These are phyloP conservation scores for Intubia oerlemansii DNA, from an alignment of 2,329 filamentous ascomycete genomes.

Conservation along the genomic window DNA sequence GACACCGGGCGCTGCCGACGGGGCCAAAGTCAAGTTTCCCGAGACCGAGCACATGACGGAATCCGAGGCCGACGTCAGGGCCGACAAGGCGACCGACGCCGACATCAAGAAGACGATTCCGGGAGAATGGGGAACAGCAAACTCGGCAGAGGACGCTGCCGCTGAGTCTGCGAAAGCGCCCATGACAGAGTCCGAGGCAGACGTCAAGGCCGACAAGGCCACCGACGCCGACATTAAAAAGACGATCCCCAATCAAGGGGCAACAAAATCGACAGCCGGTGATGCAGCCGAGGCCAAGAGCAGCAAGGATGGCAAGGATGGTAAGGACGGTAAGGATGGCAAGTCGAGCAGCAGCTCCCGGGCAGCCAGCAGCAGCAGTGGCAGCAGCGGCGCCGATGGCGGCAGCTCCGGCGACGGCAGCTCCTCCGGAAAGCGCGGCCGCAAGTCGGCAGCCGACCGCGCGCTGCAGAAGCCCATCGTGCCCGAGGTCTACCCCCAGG, in stretches of 20 bases:
- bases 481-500: conserved; percentile 90
- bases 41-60: conserved; percentile 1
- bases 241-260: no score
- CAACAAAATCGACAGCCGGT: no score
- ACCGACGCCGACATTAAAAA: no score
- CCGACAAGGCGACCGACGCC: conserved; percentile 19
- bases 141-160: no score
- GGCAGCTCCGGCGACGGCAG: conserved; percentile 21
- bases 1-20: no score
- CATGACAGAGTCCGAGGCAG: conserved; percentile 3
- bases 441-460: conserved; percentile 44
- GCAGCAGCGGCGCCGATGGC: conserved; percentile 30
- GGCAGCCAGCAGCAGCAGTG: conserved; percentile 31
- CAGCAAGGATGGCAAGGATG: no score
- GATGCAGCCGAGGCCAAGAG: no score
- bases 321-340: no score
- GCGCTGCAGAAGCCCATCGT: conserved; percentile 73
- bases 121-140: no score
- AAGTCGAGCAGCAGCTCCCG: no score
- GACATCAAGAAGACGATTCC: no score
- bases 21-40: neutral
- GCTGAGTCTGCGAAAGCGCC: conserved; percentile 1
- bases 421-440: conserved; percentile 35
- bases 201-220: conserved; percentile 21
- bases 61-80: conserved; percentile 11